A percentile compares a stretch with the other conserved stretches of the same genome.
phyloP scores from a whole-genome alignment of 1,284 basidiomycete genomes.

The Rhodotorula sp. region DNA sequence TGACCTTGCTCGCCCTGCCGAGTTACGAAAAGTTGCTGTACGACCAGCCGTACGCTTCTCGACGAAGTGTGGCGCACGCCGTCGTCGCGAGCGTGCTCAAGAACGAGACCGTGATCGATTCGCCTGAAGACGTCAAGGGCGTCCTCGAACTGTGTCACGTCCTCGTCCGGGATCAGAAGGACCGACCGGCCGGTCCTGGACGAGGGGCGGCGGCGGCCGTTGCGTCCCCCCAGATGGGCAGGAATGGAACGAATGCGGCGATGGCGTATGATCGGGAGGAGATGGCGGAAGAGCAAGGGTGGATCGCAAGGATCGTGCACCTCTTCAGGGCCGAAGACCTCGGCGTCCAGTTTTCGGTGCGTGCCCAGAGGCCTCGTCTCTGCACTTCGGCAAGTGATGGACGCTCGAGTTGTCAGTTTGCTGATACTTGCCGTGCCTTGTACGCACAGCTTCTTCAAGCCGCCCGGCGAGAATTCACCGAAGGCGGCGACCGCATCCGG shows the following conservation, averaged over 20 bases:
- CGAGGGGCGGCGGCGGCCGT: neutral
- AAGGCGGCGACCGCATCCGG: slow-evolving; percentile 88
- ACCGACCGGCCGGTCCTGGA: slow-evolving; percentile 50
- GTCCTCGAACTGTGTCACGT: slow-evolving; percentile 87
- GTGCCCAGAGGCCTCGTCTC: slow-evolving; percentile 40
- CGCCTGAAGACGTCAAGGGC: slow-evolving; percentile 84
- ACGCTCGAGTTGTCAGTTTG: too few relatives aligned
- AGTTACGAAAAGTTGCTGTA: slow-evolving; percentile 77
- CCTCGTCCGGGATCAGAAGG: slow-evolving; percentile 81
- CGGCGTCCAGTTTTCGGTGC: slow-evolving; percentile 80
- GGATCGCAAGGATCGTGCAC: slow-evolving; percentile 95
- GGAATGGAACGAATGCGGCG: slow-evolving; percentile 38
- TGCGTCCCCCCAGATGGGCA: neutral
- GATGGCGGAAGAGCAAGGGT: slow-evolving; percentile 93
- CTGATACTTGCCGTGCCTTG: too few relatives aligned
- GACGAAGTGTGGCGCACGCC: slow-evolving; percentile 84
- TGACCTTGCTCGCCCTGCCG: slow-evolving; percentile 88
- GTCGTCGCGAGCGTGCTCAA: slow-evolving; percentile 88
- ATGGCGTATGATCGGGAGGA: slow-evolving; percentile 74
- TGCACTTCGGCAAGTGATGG: too few relatives aligned
- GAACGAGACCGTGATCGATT: slow-evolving; percentile 89
- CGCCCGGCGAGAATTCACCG: slow-evolving; percentile 78
- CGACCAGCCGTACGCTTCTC: slow-evolving; percentile 80
- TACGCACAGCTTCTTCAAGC: slow-evolving; percentile 72
- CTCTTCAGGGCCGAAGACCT: slow-evolving; percentile 80